phyloP scores from a whole-genome alignment of 306 rosid species.

The Pyrus communis region DNA sequence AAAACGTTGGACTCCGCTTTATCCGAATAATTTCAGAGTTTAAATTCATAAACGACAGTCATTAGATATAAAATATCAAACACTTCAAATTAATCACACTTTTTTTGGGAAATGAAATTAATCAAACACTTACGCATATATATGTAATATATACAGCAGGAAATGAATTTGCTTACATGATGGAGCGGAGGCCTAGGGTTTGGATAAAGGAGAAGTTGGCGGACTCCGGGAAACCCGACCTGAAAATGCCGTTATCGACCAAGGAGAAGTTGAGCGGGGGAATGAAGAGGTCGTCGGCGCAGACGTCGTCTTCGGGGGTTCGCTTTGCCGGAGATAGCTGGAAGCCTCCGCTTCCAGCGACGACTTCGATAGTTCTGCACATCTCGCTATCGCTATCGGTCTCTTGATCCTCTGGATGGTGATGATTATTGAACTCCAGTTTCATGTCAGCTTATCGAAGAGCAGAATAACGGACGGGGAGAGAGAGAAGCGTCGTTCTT shows the following conservation, averaged over 20 bases:
- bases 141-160: neutral
- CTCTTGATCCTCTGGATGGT: neutral
- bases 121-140: neutral
- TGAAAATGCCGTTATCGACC: slow-evolving; percentile 93
- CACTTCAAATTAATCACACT: neutral
- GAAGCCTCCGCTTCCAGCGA: neutral
- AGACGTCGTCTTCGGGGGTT: slow-evolving; percentile 2
- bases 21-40: too few relatives aligned
- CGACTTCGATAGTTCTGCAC: slow-evolving; percentile 42
- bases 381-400: slow-evolving; percentile 13
- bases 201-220: slow-evolving; percentile 83
- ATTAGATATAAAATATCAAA: neutral
- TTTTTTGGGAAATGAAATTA: neutral
- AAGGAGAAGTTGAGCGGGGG: slow-evolving; percentile 94
- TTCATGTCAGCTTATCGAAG: slow-evolving; percentile 39
- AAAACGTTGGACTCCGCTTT: neutral
- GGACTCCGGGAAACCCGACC: slow-evolving; percentile 90
- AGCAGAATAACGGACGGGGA: neutral
- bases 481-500: neutral
- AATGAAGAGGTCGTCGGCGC: slow-evolving; percentile 49
- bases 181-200: slow-evolving; percentile 78
- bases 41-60: neutral
- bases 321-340: neutral
- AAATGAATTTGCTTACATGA: slow-evolving; percentile 45
- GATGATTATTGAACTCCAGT: slow-evolving; percentile 23